Conservation (phyloP, 2,329 filamentous ascomycete genomes). For the Fusarium goolgardi region DNA sequence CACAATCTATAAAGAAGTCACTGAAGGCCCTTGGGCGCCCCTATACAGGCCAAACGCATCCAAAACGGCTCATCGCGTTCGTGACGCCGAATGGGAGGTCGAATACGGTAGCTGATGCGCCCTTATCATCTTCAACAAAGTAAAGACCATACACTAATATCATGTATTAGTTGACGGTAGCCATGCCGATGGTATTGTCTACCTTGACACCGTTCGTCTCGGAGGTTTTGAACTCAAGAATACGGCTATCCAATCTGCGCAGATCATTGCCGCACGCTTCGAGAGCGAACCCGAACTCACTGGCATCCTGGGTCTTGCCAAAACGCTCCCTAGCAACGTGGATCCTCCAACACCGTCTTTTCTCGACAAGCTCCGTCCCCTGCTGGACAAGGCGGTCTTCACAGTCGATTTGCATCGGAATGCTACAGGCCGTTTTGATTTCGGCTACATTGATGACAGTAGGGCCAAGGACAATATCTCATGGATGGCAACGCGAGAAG, state of each 20-base stretch:
- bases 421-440: slow-evolving; percentile 62
- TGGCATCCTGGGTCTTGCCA: slow-evolving; percentile 65
- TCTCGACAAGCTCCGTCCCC: slow-evolving; percentile 57
- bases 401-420: slow-evolving; percentile 62
- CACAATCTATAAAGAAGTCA: slow-evolving; percentile 53
- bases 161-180: slow-evolving; percentile 57
- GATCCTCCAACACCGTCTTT: slow-evolving; percentile 57
- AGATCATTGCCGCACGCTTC: slow-evolving; percentile 56
- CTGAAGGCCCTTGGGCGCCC: slow-evolving; percentile 53
- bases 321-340: slow-evolving; percentile 59
- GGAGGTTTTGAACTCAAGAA: slow-evolving; percentile 58
- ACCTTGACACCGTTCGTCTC: slow-evolving; percentile 62
- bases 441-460: slow-evolving; percentile 60
- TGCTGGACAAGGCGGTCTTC: slow-evolving; percentile 58
- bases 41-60: slow-evolving; percentile 60
- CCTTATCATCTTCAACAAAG: neutral
- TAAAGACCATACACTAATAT: neutral
- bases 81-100: slow-evolving; percentile 61
- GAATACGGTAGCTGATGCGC: slow-evolving; percentile 53
- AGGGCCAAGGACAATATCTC: slow-evolving; percentile 56
- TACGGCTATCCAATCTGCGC: slow-evolving; percentile 63
- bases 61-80: slow-evolving; percentile 55
- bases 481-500: slow-evolving; percentile 54
- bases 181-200: slow-evolving; percentile 60
- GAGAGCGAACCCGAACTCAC: slow-evolving; percentile 58